Base-by-base conservation (phyloP, 2,329 filamentous ascomycete genomes). In the Hypomyces perniciosus region DNA sequence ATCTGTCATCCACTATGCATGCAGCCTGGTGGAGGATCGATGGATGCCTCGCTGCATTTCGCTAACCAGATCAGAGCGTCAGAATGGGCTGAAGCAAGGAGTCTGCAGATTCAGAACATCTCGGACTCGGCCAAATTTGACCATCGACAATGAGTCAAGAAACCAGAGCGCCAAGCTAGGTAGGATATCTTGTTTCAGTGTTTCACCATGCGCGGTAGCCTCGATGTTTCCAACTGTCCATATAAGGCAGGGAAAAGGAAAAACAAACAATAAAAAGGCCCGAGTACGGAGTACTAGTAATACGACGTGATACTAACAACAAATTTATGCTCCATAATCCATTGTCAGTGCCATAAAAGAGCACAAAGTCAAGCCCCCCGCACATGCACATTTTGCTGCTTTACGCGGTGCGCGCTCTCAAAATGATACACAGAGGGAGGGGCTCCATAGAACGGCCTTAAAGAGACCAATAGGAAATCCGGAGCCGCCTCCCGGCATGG, bases 391-490 rank as follows among this genome's bases (percentile, higher is more conserved):
- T 40, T 48, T 10, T n/a, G 39, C 55, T 57, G 52, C 58, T 60
- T 52, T 53, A 56, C 51, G 46, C 56, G 57, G 62, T 62, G 61
- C 56, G 54, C 55, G 30, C 41, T 57, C 62, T 57, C 62, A 8
- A 48, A 52, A 52, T 53, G 55, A 30, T 61, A 62, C 58, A 55
- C 59, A 62, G 60, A 61, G 48, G 57, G 54, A 54, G 55, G 45
- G 46, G 12, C 33, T 35, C 8, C 33, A 35, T 8, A 8, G 33
- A 12, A 12, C 33, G 33, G 33, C 12, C 8, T 12, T 35, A 3
- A 20, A 20, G 20, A 20, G 20, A 8, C 33, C 33, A 35, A 35
- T 35, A 35, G 33, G 33, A 35, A 35, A 12, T 13, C 37, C 33
- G 9, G 12, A 40, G 13, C 6, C 29, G 34, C 34, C 30, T 41